Evolutionary conservation across 805 yeast genomes (phyloP), one percentile per base, ranked within the genome.

Genomic region (Spencermartinsiella europaea): DNA sequence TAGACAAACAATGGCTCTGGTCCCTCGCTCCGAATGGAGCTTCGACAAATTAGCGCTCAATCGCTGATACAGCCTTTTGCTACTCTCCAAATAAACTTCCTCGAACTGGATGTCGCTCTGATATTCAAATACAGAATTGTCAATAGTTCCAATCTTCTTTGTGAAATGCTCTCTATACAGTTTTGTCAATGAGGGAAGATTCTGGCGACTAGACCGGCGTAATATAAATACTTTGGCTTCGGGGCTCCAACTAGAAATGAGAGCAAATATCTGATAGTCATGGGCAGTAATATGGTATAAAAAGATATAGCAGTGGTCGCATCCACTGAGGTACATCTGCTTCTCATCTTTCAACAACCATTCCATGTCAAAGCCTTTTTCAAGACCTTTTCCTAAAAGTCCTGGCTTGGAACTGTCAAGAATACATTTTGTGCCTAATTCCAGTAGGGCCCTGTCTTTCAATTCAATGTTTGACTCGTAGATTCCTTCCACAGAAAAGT

Each of bases 311-410:
- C 77, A 81, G 71, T 82, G 70, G 4, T 70, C 64, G 53, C 83
- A 78, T 33, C 72, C 65, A 42, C 70, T 65, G 52, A 88, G 65
- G 56, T 88, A 87, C 37, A 70, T 64, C 2, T 70, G 72, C 12
- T 75, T 60, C 3, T 78, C 76, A 4, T 39, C 42, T 20, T 21
- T 40, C 3, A 45, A 33, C 34, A 66, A 64, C 62, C 81, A 80
- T 42, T 77, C 77, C 46, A 76, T 59, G 12, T 83, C 79, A 64
- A 95, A 95, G 0, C 99, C 99, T 48, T 76, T 75, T 55, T 86
- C 89, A 47, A 93, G 68, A 22, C 96, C 95, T 57, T 76, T 78
- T 5, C 97, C 95, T 7, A 95, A 69, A 0, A 89, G 80, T 5
- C 97, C 96, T n/a, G 86, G 76, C 46, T 76, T 72, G 1, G 79